Base-by-base conservation (phyloP, 2,329 filamentous ascomycete genomes). In the Clarireedia sp. region DNA sequence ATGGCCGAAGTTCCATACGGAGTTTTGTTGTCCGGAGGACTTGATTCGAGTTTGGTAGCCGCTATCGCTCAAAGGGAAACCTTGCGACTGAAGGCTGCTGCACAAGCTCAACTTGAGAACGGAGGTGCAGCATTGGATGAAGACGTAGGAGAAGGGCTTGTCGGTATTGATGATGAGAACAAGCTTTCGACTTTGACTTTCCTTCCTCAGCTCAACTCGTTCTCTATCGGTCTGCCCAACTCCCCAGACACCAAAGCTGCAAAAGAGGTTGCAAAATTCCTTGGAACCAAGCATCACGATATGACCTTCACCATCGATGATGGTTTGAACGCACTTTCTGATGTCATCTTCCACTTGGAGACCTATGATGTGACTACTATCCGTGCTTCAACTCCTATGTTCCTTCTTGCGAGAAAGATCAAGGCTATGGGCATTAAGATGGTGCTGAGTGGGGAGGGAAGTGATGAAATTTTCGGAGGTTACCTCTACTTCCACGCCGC, bases 371-470 rank as follows among this genome's bases (percentile, higher is more conserved):
- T 99, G 24, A 99, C 94, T 52, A 99, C 94, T 3, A 97, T 99
- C 70, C 90, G 94, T 69, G 94, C 94, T 54, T 97, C 92, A 10
- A 99, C 94, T 10, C 94, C 94, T 63, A 99, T 99, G 94, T 99
- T 96, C 76, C 78, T 99, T 61, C 81, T 99, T 48, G 94, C 90
- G 59, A 86, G 95, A 71, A 99, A 99, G 80, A 99, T 99, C 79
- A 99, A 99, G 80, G 94, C 91, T 37, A 92, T 96, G 85, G 94
- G 94, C 61, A 89, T 99, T 69, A 99, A 99, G 83, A 99, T 99
- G 94, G 94, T 99, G 56, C 81, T 99, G 60, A 95, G 88, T 67
- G 94, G 94, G 59, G 94, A 99, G 75, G 94, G 94, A 49, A 94
- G 88, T 68, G 94, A 99, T 72, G 94, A 99, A 76, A 96, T 96